phyloP scores from a whole-genome alignment of 2,329 filamentous ascomycete species.

The Thelonectria blattea region DNA sequence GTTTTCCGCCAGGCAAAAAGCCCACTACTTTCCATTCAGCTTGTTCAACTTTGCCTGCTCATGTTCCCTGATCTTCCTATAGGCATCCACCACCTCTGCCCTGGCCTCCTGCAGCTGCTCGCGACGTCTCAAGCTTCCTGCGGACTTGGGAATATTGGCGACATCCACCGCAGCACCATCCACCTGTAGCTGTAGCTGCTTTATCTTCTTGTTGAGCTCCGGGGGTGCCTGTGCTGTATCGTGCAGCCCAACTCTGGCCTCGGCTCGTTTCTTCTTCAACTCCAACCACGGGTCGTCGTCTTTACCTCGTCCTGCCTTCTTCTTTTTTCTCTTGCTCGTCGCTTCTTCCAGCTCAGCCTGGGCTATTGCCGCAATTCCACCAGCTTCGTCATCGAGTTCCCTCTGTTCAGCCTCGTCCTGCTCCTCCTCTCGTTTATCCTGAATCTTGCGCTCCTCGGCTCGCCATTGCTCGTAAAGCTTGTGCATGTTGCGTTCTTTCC shows the following conservation, averaged over 20 bases:
- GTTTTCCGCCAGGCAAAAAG: background rate
- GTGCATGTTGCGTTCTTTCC: slow-evolving; percentile 83
- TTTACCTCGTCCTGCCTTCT: slow-evolving; percentile 55
- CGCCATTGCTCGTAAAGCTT: slow-evolving; percentile 81
- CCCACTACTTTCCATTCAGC: background rate
- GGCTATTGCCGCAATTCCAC: slow-evolving; percentile 54
- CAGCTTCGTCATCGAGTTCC: slow-evolving; percentile 65
- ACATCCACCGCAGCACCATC: slow-evolving; percentile 45
- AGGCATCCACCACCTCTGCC: slow-evolving; percentile 47
- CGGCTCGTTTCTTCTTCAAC: slow-evolving; percentile 70
- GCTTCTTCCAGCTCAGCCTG: slow-evolving; percentile 47
- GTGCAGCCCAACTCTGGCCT: slow-evolving; percentile 57
- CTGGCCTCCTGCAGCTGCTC: slow-evolving; percentile 47
- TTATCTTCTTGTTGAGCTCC: slow-evolving; percentile 61
- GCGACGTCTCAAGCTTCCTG: slow-evolving; percentile 48
- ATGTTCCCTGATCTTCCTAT: slow-evolving; percentile 46
- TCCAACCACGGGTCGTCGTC: slow-evolving; percentile 79
- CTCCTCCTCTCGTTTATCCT: slow-evolving; percentile 70
- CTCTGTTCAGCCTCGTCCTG: slow-evolving; percentile 67
- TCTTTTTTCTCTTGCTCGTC: slow-evolving; percentile 41
- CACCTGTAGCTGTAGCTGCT: slow-evolving; percentile 45
- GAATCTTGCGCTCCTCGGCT: slow-evolving; percentile 67
- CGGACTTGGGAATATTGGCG: slow-evolving; percentile 45
- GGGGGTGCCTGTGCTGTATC: slow-evolving; percentile 79
- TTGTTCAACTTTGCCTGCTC: slow-evolving; percentile 44